phyloP scores from a whole-genome alignment of 352 stramenopile species.

The Phytopythium boreale region DNA sequence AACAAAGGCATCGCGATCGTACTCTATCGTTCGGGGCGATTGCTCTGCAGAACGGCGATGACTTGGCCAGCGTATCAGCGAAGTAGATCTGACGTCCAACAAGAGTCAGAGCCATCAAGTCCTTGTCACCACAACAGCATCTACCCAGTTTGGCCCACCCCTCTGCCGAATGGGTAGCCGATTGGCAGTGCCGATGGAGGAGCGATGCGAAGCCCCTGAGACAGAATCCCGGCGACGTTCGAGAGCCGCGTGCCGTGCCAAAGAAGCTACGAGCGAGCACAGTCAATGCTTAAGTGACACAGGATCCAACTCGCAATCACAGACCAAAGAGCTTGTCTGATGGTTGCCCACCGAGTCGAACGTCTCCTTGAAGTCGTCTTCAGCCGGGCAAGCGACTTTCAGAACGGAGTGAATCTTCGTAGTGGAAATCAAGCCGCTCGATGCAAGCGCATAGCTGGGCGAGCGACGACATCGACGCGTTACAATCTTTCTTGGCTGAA shows the following conservation, averaged over 20 bases:
- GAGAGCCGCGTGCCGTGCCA: slow-evolving; percentile 61
- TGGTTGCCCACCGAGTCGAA: slow-evolving; percentile 53
- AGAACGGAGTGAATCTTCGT: slow-evolving; percentile 42
- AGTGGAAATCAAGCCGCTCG: too few species aligned
- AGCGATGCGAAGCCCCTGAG: slow-evolving; percentile 62
- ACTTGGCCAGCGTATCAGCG: slow-evolving; percentile 56
- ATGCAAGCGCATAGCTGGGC: slow-evolving; percentile 57
- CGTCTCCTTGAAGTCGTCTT: slow-evolving; percentile 34
- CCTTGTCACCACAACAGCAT: not conserved
- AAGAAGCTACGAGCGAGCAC: slow-evolving; percentile 24
- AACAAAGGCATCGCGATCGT: not conserved
- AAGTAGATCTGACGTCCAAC: slow-evolving; percentile 53
- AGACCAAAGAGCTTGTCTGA: slow-evolving; percentile 8
- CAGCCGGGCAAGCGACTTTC: slow-evolving; percentile 38
- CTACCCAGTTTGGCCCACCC: too few species aligned
- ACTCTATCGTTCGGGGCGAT: not conserved
- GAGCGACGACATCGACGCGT: not conserved
- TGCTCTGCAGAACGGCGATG: slow-evolving; percentile 57
- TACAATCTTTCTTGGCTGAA: not conserved
- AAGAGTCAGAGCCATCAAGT: not conserved
- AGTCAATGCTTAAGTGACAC: not conserved
- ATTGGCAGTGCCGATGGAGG: slow-evolving; percentile 58
- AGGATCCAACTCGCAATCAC: not conserved
- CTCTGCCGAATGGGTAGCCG: slow-evolving; percentile 76
- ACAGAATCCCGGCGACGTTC: slow-evolving; percentile 71